Base-by-base conservation (phyloP, 495 filamentous ascomycete genomes). In the Hypoxylon lenormandii region DNA sequence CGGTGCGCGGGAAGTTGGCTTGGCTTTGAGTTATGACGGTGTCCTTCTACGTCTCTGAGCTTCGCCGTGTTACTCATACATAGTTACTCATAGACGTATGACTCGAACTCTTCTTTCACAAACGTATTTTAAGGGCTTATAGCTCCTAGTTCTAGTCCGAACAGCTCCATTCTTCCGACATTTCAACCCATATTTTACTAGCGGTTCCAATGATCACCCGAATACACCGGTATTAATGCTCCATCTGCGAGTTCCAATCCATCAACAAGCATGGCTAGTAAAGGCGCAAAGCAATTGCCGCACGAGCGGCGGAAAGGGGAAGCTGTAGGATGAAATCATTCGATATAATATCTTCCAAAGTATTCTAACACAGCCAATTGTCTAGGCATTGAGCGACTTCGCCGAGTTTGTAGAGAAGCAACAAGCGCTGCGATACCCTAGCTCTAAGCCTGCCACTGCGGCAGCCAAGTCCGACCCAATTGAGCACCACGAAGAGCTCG, bases 401-500 rank as follows among this genome's bases (percentile, higher is more conserved):
- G 93, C 96, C 76, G 95, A 98, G 77, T 98, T 97, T 70, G 96
- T 97, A 60, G 93, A 97, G 77, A 89, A 94, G 79, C 93, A 98
- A 77, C 94, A 97, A 77, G 85, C 87, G 3, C 75, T 89, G 69
- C 81, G 88, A 19, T 82, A 86, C 77, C 78, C 85, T 38, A 74
- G 69, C 54, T 49, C 76, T 37, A 80, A 80, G 30, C 52, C 76
- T 10, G 33, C 78, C 5, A 61, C 83, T 64, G 55, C 76, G 72
- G 37, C 80, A 72, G 33, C 76, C 59, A 54, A 69, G 66, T 55
- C 56, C 16, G 71, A 61, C 58, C 81, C 60, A 76, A 53, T 75
- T 78, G 69, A 83, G 42, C 92, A 97, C 50, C 94, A 96, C 78
- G 95, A 98, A 75, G 88, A 98, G 53, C 80, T 83, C 18, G 92